phyloP scores from a whole-genome alignment of 768 basidiomycete species.

The Tremella mesenterica region DNA sequence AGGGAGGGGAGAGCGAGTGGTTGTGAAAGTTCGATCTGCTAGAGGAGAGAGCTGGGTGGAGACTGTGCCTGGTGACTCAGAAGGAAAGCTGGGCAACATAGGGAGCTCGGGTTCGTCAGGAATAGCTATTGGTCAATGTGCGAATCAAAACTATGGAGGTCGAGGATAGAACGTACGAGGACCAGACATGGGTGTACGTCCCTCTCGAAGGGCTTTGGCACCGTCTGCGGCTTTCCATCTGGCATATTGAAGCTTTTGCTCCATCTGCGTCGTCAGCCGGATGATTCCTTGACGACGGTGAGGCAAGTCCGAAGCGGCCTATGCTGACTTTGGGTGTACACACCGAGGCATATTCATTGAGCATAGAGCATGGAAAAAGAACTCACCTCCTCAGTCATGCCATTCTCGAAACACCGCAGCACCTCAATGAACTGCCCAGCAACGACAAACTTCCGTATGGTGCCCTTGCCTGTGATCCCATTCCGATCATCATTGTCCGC shows the following conservation, averaged over 20 bases:
- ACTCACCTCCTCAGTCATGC: slow-evolving; percentile 43
- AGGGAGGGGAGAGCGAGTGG: slow-evolving; percentile 3
- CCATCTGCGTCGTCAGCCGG: slow-evolving; percentile 50
- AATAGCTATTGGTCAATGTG: slow-evolving; percentile 19
- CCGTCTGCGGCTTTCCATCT: slow-evolving; percentile 98
- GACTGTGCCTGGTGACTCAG: slow-evolving; percentile 15
- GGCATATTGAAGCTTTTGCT: slow-evolving; percentile 82
- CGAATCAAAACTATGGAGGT: slow-evolving; percentile 12
- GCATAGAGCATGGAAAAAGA: not conserved
- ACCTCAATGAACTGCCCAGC: slow-evolving; percentile 92
- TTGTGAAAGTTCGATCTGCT: slow-evolving; percentile 16
- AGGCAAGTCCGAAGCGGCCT: no score
- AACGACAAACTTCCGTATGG: slow-evolving; percentile 89
- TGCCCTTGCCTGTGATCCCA: slow-evolving; percentile 69
- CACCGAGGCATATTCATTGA: not conserved
- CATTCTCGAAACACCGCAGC: slow-evolving; percentile 50
- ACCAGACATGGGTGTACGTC: slow-evolving; percentile 70
- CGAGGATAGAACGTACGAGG: slow-evolving; percentile 52
- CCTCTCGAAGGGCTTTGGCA: slow-evolving; percentile 88
- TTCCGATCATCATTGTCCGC: slow-evolving; percentile 87
- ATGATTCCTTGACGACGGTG: not conserved
- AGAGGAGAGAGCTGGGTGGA: slow-evolving; percentile 4
- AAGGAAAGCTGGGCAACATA: slow-evolving; percentile 22
- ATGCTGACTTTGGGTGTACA: no score
- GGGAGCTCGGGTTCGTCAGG: slow-evolving; percentile 17